Percentiles rank a stretch among this genome's conserved stretches.
phyloP scores from a whole-genome alignment of 352 stramenopile genomes.

The Globisporangium abappressorium region DNA sequence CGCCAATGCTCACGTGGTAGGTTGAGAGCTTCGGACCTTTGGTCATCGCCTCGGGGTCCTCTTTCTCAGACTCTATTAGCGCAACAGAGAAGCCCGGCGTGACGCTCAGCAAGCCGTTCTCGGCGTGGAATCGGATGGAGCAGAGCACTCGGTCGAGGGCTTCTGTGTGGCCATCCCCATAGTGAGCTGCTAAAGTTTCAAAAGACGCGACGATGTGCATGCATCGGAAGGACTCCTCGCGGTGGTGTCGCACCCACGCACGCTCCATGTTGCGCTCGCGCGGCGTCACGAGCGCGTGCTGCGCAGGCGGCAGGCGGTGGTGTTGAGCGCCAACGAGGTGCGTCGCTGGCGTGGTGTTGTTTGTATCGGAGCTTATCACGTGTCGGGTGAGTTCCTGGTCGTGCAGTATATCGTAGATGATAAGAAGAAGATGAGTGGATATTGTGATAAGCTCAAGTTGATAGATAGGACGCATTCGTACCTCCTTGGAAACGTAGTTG shows the following conservation, averaged over 20 bases:
- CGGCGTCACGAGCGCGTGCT: constrained; percentile 14
- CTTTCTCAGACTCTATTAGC: constrained; percentile 24
- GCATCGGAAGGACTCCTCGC: constrained; percentile 49
- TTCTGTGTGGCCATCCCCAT: neutral
- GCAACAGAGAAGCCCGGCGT: constrained; percentile 55
- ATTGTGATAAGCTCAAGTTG: neutral
- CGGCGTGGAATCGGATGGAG: constrained; percentile 47
- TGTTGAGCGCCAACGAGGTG: constrained; percentile 19
- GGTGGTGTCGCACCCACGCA: constrained; percentile 37
- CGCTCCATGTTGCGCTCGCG: constrained; percentile 32
- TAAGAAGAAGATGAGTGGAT: neutral
- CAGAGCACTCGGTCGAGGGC: constrained; percentile 39
- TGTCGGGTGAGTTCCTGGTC: constrained; percentile 9
- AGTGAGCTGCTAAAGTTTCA: neutral
- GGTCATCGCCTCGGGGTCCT: constrained; percentile 25
- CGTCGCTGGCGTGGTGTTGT: neutral
- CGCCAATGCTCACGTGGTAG: constrained; percentile 33
- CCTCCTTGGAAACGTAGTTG: constrained; percentile 38
- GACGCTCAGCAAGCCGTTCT: constrained; percentile 45
- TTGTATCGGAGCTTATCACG: neutral
- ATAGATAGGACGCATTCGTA: constrained; percentile 1
- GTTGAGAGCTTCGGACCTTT: constrained; percentile 50
- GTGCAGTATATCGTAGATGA: neutral
- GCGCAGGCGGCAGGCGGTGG: constrained; percentile 20
- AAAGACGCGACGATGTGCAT: constrained; percentile 64